Evolutionary conservation across 164 flowering plant genomes (phyloP).

Genomic region (Magnolia kwangsiensis): DNA sequence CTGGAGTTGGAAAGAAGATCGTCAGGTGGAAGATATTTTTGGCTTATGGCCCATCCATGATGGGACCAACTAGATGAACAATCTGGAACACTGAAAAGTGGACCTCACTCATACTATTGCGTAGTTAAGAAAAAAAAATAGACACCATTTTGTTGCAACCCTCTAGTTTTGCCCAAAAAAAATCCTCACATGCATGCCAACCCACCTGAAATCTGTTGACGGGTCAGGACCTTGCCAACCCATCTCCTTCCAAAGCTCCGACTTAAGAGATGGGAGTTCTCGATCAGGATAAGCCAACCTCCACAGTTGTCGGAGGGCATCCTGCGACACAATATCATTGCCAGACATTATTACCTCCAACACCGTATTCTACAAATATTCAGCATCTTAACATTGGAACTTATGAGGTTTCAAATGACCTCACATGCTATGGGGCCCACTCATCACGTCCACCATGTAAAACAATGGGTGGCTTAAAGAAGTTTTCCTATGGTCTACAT

Average conservation of each 20-base stretch:
- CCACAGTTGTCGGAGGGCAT: conserved; percentile 88
- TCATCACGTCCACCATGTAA: background rate
- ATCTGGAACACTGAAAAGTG: too few relatives aligned
- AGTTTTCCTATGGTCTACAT: background rate
- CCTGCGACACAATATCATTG: conserved; percentile 40
- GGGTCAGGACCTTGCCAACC: conserved; percentile 99
- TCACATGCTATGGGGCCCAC: background rate
- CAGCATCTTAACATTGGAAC: background rate
- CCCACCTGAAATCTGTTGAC: conserved; percentile 92
- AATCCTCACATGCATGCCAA: background rate
- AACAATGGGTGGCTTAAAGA: background rate
- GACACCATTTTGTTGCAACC: background rate
- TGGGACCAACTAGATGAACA: too few relatives aligned
- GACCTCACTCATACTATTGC: too few relatives aligned
- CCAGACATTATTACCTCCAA: background rate
- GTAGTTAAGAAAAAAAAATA: too few relatives aligned
- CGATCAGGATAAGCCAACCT: conserved; percentile 75
- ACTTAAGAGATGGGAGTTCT: conserved; percentile 72
- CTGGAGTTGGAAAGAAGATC: too few relatives aligned
- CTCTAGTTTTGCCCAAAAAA: background rate
- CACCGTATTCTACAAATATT: background rate
- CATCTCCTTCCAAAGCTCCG: conserved; percentile 97
- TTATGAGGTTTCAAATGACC: background rate
- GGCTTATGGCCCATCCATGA: too few relatives aligned
- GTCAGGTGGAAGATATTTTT: too few relatives aligned